phyloP scores from a whole-genome alignment of 306 rosid genomes.

The Ormosia emarginata region DNA sequence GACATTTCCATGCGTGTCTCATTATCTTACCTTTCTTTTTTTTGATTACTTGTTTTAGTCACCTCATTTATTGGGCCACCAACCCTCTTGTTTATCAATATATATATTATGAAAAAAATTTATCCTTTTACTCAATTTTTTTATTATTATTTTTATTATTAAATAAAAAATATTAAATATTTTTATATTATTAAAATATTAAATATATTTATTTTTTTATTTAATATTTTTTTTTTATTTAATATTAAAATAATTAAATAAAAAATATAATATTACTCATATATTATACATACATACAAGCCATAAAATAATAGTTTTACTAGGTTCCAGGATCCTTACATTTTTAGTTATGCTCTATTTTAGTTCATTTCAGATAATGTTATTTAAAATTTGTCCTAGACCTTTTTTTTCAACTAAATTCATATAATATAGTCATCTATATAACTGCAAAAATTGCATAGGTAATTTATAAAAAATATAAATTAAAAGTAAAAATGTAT shows the following conservation, averaged over 20 bases:
- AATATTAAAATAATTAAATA: no score
- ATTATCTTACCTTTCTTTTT: background rate
- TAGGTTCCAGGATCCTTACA: background rate
- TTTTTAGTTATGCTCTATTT: background rate
- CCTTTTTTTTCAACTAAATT: no score
- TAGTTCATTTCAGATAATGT: background rate
- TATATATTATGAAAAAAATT: no score
- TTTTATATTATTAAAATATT: no score
- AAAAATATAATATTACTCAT: no score
- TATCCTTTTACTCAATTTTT: no score
- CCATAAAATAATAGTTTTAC: background rate
- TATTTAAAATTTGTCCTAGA: background rate
- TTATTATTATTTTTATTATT: no score
- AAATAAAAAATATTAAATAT: no score
- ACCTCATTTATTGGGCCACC: background rate
- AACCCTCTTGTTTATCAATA: background rate
- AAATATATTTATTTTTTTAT: no score
- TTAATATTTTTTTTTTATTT: no score
- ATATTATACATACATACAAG: background rate
- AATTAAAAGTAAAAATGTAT: no score
- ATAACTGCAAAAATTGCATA: background rate
- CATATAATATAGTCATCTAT: background rate
- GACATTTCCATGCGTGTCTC: background rate
- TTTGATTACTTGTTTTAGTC: background rate
- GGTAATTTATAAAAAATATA: no score